A percentile compares a stretch with the other conserved stretches of the same genome.
Conservation (phyloP, 2,329 filamentous ascomycete species). For the Alternaria ventricosa region DNA sequence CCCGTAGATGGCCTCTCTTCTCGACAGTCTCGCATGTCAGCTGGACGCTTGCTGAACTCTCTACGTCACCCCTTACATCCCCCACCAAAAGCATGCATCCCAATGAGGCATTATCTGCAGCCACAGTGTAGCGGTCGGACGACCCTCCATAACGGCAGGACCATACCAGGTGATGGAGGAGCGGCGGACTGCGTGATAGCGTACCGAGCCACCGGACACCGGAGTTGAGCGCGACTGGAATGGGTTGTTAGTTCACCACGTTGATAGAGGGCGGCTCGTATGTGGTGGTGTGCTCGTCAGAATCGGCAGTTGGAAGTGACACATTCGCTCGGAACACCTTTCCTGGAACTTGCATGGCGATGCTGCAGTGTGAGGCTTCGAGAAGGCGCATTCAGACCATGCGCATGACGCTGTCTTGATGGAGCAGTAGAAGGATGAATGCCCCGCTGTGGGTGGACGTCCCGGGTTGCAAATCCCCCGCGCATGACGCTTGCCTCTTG, state of each 20-base stretch:
- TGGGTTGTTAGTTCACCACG: neutral
- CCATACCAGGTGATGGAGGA: neutral
- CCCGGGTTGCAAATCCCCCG: neutral
- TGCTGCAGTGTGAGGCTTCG: neutral
- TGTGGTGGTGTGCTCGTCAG: neutral
- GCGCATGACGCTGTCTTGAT: neutral
- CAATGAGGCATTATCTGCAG: conserved; percentile 1
- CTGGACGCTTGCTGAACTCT: neutral
- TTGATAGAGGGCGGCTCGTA: neutral
- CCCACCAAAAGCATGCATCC: neutral
- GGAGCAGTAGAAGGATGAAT: neutral
- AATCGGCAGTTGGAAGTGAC: conserved; percentile 1
- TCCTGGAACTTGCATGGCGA: neutral
- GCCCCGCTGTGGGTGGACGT: conserved; percentile 4
- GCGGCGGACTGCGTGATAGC: conserved; percentile 7
- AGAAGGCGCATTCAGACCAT: neutral
- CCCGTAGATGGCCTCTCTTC: neutral
- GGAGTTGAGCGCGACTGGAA: conserved; percentile 17
- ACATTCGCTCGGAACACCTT: neutral
- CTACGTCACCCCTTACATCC: neutral
- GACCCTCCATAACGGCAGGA: neutral
- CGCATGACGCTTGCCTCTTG: conserved; percentile 11
- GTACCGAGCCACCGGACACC: conserved; percentile 13
- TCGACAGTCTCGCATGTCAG: neutral
- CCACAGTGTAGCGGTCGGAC: conserved; percentile 6